Evolutionary conservation across 2,329 filamentous ascomycete genomes (phyloP), one percentile per base, ranked within the genome.

Genomic region (Zymoseptoria ardabiliae): DNA sequence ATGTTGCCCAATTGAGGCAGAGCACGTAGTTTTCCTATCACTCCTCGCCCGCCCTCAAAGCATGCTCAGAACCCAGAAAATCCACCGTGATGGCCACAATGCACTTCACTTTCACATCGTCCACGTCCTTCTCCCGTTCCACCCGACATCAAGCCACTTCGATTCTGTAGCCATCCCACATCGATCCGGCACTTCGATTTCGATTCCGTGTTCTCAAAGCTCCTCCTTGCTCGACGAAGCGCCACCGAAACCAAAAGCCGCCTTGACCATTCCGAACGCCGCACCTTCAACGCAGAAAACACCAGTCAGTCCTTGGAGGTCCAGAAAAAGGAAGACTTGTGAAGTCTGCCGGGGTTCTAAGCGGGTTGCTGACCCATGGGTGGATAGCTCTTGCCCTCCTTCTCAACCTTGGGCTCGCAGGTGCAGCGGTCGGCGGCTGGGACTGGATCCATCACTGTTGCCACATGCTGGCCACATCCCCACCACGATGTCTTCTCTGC

Each of bases 381-480:
- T 60, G 86, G 86, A 68, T 88, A 89, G 68, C 80, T 68, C 68
- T 82, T 82, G 52, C 84, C 85, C 58, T 83, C 80, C 49, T 78
- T 77, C 69, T 85, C 81, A 63, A 88, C 77, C 70, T 82, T 82
- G 25, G 87, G 86, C 66, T 80, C 77, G 71, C 87, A 91, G 22
- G 76, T 77, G 77, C 88, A 91, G 74, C 86, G 82, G 49, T 89
- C 78, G 5, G 77, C 73, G 41, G 78, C 74, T 4, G 84, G 79
- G 50, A 89, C 72, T 23, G 72, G 68, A 71, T 86, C 82, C 77
- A 90, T 82, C 66, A 90, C 85, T 75, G 65, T 88, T 76, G 74
- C 89, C 84, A 69, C 64, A 61, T 70, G 69, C 11, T 59, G 55
- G 25, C 70, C 71, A 55, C 72, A 74, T 53, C 71, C 71, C 61